phyloP scores from a whole-genome alignment of 2,329 filamentous ascomycete species.

The Corniculantispora saksenae region DNA sequence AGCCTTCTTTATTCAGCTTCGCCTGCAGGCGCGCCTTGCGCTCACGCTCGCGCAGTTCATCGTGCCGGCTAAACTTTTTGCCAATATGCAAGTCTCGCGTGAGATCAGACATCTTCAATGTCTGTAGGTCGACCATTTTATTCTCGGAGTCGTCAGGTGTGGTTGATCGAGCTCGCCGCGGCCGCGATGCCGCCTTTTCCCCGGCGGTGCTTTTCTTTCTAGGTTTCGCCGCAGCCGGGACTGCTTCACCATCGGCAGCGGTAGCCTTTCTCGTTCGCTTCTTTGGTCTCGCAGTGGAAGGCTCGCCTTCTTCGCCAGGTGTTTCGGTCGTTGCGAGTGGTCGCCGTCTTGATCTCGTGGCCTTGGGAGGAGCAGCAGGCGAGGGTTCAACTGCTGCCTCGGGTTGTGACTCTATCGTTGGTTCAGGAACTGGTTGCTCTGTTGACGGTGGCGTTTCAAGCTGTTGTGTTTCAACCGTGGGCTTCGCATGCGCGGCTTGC shows the following conservation, averaged over 20 bases:
- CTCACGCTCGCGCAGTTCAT: slow-evolving; percentile 70
- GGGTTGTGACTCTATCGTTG: neutral
- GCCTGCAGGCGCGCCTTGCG: slow-evolving; percentile 41
- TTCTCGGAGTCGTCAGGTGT: slow-evolving; percentile 66
- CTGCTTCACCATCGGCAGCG: neutral
- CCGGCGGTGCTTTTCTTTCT: slow-evolving; percentile 18
- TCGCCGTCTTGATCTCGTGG: slow-evolving; percentile 5
- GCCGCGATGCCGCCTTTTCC: slow-evolving; percentile 24
- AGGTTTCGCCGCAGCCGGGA: neutral
- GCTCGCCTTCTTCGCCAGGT: neutral
- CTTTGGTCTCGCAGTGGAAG: neutral
- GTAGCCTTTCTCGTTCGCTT: slow-evolving; percentile 17
- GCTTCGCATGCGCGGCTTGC: slow-evolving; percentile 1
- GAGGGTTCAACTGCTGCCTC: neutral
- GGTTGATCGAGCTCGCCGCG: slow-evolving; percentile 44
- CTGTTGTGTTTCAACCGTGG: neutral
- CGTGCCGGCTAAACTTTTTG: slow-evolving; percentile 73
- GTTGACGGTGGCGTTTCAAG: slow-evolving; percentile 9
- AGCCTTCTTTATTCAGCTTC: slow-evolving; percentile 30
- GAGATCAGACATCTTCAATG: slow-evolving; percentile 71
- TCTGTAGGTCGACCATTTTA: slow-evolving; percentile 63
- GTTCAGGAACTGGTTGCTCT: neutral
- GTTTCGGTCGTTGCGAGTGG: neutral
- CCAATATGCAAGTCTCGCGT: slow-evolving; percentile 70
- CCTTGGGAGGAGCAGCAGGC: neutral